Evolutionary conservation across 2,329 filamentous ascomycete species (phyloP), one percentile per base, ranked within the genome.

Genomic region (Massarina eburnea): DNA sequence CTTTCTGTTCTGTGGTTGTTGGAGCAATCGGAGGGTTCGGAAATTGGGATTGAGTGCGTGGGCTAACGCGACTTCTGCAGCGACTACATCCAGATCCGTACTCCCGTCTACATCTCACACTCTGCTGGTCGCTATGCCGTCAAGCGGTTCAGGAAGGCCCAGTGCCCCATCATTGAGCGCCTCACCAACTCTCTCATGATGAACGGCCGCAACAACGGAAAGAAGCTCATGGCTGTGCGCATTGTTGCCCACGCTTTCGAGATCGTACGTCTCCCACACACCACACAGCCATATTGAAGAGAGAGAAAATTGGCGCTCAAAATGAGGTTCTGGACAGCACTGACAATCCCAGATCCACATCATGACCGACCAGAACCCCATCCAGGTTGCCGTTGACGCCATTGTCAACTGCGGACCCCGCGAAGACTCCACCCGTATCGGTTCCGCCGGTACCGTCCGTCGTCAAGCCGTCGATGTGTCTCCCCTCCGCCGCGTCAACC

Each of bases 201-300:
- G 92, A 96, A 99, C 87, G 94, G 94, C 80, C 94, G 94, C 81
- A 99, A 99, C 89, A 99, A 96, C 89, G 94, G 94, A 80, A 99
- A 99, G 89, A 99, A 99, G 90, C 86, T 97, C 75, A 96, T 95
- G 91, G 95, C 94, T 74, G 92, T 97, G 77, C 91, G 94, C 80
- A 99, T 99, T 68, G 91, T 99, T 71, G 91, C 91, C 67, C 94
- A 99, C 84, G 80, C 92, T 71, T 99, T 99, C 80, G 95, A 99
- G 84, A 99, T 99, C 76, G 92, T 96, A 87, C 77, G 89, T 88
- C 41, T 24, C 33, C 20, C 34, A 30, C 12, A 19, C 4, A 19
- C n/a, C 4, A 34, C 17, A 26, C n/a, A 7, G n/a, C 4, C 14
- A 5, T n/a, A 37, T n/a, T 27, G n/a, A 5, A 9, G 17, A 14